Evolutionary conservation across 2,329 filamentous ascomycete species (phyloP).

Genomic region (Diaporthe citriasiana): DNA sequence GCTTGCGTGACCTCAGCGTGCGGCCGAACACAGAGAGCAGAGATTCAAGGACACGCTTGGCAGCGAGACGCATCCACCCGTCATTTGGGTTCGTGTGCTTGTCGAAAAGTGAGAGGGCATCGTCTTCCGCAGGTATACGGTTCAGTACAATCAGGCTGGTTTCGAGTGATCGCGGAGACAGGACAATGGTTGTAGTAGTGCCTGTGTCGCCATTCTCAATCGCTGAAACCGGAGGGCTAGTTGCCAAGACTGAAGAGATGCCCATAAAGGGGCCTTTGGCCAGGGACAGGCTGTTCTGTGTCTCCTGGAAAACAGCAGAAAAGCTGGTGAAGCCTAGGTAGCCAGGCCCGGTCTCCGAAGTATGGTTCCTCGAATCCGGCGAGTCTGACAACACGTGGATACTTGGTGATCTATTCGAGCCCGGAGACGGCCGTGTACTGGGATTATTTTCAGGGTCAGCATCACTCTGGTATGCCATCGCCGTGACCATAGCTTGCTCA

Average conservation of each 20-base stretch:
- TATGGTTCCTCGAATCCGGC: neutral
- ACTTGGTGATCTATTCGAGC: neutral
- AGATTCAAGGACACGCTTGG: constrained; percentile 49
- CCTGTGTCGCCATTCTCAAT: neutral
- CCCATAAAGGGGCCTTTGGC: constrained; percentile 47
- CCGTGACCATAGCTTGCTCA: neutral
- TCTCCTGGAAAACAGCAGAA: constrained; percentile 58
- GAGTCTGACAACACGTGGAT: constrained; percentile 18
- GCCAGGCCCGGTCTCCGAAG: constrained; percentile 47
- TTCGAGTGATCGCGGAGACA: constrained; percentile 51
- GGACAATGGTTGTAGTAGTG: constrained; percentile 21
- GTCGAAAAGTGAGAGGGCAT: constrained; percentile 46
- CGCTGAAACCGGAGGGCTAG: neutral
- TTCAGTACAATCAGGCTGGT: constrained; percentile 56
- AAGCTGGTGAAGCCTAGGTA: constrained; percentile 63
- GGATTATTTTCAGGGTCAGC: neutral
- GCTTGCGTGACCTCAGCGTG: constrained; percentile 48
- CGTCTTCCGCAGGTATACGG: constrained; percentile 50
- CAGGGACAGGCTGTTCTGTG: constrained; percentile 55
- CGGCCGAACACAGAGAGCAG: constrained; percentile 52
- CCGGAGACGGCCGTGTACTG: neutral
- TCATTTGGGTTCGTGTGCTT: constrained; percentile 46
- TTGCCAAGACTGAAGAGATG: neutral
- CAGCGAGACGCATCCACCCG: constrained; percentile 52
- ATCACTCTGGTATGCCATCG: neutral